A percentile compares a stretch with the other conserved stretches of the same genome.
Evolutionary conservation across 306 rosid species (phyloP).

Genomic region (Heteromeles arbutifolia): DNA sequence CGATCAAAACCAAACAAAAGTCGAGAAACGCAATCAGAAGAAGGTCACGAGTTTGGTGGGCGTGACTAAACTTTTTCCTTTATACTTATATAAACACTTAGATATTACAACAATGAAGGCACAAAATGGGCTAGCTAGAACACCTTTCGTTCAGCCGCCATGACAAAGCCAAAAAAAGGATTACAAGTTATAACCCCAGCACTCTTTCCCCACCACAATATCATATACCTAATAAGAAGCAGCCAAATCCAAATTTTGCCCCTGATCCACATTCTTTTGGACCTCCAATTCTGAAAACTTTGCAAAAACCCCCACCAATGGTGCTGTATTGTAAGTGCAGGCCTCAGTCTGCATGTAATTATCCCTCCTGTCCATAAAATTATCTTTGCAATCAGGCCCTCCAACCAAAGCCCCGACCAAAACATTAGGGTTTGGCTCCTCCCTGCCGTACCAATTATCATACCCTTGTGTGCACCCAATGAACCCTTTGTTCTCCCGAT

Average conservation of each 20-base stretch:
- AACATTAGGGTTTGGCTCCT: conserved; percentile 58
- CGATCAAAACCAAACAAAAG: not conserved
- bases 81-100: conserved; percentile 15
- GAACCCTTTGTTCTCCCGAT: conserved; percentile 72
- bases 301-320: conserved; percentile 81
- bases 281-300: conserved; percentile 45
- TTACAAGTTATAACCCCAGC: not conserved
- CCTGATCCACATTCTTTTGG: conserved; percentile 21
- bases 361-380: conserved; percentile 58
- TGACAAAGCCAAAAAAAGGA: conserved; percentile 5
- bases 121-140: conserved; percentile 23
- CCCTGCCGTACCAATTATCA: conserved; percentile 67
- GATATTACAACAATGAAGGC: conserved; percentile 6
- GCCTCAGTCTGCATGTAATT: conserved; percentile 98
- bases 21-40: no score
- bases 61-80: not conserved
- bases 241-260: conserved; percentile 35
- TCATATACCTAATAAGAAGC: conserved; percentile 40
- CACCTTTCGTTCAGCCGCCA: conserved; percentile 20
- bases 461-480: conserved; percentile 98
- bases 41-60: not conserved
- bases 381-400: conserved; percentile 76
- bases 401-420: conserved; percentile 92
- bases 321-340: conserved; percentile 91
- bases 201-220: not conserved